Percentiles rank a stretch among this genome's conserved stretches.
Evolutionary conservation across 2,329 filamentous ascomycete genomes (phyloP).

Genomic region (Pestalotiopsis sp.): DNA sequence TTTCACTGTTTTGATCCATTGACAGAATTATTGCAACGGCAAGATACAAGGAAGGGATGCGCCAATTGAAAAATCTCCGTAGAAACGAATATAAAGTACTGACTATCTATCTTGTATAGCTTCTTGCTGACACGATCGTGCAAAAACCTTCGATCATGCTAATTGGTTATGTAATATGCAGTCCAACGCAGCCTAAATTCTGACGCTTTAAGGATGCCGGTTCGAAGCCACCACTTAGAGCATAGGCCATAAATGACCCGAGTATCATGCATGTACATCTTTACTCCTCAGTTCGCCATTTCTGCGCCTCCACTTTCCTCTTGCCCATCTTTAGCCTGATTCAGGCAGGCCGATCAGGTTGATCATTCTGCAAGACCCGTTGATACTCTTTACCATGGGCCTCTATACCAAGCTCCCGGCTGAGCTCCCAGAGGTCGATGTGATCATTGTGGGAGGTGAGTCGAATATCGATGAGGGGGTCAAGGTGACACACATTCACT

Average conservation of each 20-base stretch:
- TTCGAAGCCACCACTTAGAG: neutral
- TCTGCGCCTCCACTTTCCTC: neutral
- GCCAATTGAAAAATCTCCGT: too few relatives aligned
- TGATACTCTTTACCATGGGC: neutral
- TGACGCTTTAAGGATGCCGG: neutral
- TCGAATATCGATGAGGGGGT: neutral
- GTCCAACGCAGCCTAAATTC: neutral
- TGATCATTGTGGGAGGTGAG: slow-evolving; percentile 5
- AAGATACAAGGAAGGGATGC: too few relatives aligned
- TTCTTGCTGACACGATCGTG: neutral
- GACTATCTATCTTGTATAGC: too few relatives aligned
- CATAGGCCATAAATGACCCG: neutral
- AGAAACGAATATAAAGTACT: too few relatives aligned
- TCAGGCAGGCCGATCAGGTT: neutral
- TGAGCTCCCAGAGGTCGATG: neutral
- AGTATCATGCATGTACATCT: neutral
- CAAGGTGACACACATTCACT: neutral
- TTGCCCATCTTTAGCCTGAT: neutral
- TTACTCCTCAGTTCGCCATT: neutral
- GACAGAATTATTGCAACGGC: too few relatives aligned
- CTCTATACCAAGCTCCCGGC: neutral
- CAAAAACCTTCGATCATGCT: neutral
- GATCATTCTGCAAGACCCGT: neutral
- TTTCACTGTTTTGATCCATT: neutral
- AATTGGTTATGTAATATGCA: neutral